A percentile compares a stretch with the other conserved stretches of the same genome.
Evolutionary conservation across 495 filamentous ascomycete genomes (phyloP).

Genomic region (Echria macrotheca): DNA sequence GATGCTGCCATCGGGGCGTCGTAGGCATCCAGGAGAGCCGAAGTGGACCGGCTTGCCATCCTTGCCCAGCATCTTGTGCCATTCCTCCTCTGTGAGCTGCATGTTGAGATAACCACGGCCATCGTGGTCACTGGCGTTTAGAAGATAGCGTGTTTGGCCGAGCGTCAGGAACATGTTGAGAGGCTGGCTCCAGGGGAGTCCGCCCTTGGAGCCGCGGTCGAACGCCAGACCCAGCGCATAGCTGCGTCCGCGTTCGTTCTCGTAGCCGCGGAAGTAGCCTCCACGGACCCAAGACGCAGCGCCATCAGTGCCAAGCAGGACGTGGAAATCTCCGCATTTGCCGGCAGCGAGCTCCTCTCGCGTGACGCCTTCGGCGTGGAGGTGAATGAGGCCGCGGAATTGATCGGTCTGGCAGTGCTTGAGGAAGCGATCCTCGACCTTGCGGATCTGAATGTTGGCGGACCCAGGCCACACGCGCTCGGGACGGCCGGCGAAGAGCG

Average conservation of each 20-base stretch:
- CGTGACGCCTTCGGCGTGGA: constrained; percentile 31
- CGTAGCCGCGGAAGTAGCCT: constrained; percentile 34
- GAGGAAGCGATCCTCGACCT: constrained; percentile 36
- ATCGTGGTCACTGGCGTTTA: constrained; percentile 35
- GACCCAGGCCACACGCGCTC: constrained; percentile 32
- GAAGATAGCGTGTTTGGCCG: constrained; percentile 34
- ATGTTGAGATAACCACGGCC: constrained; percentile 36
- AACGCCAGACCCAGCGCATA: constrained; percentile 36
- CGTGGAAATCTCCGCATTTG: constrained; percentile 35
- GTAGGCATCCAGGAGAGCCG: constrained; percentile 29
- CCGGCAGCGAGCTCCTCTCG: constrained; percentile 25
- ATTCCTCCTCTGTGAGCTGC: constrained; percentile 37
- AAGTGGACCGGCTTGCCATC: constrained; percentile 35
- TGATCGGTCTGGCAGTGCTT: constrained; percentile 28
- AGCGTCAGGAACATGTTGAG: constrained; percentile 38
- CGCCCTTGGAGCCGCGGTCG: constrained; percentile 25
- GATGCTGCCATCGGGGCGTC: constrained; percentile 24
- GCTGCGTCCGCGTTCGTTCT: constrained; percentile 33
- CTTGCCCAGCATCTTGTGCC: constrained; percentile 32
- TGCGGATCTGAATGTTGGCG: constrained; percentile 36
- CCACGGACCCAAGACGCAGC: constrained; percentile 32
- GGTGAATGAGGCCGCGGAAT: constrained; percentile 29
- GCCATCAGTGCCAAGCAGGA: constrained; percentile 33
- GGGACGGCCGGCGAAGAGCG: constrained; percentile 26
- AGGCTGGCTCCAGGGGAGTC: constrained; percentile 34